Percentiles rank a stretch among this genome's conserved stretches.
phyloP scores from a whole-genome alignment of 345 rosid genomes.

The Citrus hindsii region DNA sequence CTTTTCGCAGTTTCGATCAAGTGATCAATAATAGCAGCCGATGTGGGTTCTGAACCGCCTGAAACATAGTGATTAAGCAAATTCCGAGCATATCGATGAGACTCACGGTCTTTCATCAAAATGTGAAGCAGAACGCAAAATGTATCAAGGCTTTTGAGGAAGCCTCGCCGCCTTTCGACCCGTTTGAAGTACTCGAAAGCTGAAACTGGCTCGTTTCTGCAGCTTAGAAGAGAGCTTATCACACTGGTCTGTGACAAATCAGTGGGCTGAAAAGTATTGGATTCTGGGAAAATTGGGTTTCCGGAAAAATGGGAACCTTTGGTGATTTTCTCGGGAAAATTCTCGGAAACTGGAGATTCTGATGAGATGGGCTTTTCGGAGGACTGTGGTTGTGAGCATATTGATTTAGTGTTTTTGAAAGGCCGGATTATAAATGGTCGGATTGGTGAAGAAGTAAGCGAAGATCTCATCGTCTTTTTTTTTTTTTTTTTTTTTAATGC shows the following conservation, averaged over 20 bases:
- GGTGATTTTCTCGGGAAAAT: slow-evolving; percentile 16
- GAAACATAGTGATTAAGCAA: slow-evolving; percentile 39
- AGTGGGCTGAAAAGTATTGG: background rate
- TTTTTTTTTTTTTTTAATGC: background rate
- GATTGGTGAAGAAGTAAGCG: slow-evolving; percentile 19
- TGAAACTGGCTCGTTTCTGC: slow-evolving; percentile 34
- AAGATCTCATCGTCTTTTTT: slow-evolving; percentile 25
- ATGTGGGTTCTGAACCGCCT: slow-evolving; percentile 31
- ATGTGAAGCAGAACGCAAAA: slow-evolving; percentile 62
- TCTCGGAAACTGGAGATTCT: slow-evolving; percentile 11
- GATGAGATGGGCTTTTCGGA: slow-evolving; percentile 9
- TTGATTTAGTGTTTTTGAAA: slow-evolving; percentile 20
- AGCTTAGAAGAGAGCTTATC: slow-evolving; percentile 41
- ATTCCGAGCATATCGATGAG: slow-evolving; percentile 26
- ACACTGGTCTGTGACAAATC: slow-evolving; percentile 22
- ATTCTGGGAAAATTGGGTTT: slow-evolving; percentile 1
- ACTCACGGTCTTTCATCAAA: slow-evolving; percentile 32
- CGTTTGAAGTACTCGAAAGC: slow-evolving; percentile 44
- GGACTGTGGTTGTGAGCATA: slow-evolving; percentile 38
- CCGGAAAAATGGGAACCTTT: background rate
- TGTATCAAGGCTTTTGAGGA: slow-evolving; percentile 31
- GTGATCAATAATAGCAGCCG: slow-evolving; percentile 34
- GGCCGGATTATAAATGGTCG: slow-evolving; percentile 20
- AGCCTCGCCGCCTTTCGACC: slow-evolving; percentile 31
- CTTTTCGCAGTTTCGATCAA: slow-evolving; percentile 37